Percentiles rank a stretch among this genome's conserved stretches.
Evolutionary conservation across 768 basidiomycete species (phyloP).

Genomic region (Pisolithus tinctorius): DNA sequence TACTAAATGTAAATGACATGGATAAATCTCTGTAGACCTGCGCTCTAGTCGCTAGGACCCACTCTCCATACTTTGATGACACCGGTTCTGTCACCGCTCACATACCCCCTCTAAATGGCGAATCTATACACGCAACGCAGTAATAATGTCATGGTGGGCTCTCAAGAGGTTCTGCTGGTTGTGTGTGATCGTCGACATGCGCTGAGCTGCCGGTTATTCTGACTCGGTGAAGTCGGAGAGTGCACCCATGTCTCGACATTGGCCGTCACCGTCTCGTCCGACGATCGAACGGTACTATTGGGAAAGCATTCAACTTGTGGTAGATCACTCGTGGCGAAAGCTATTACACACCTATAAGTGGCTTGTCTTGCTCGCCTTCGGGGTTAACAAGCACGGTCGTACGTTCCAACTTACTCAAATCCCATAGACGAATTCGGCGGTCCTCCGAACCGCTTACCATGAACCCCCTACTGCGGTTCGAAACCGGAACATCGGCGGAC

Average conservation of each 20-base stretch:
- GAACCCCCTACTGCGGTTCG: slow-evolving; percentile 55
- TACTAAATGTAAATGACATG: not conserved
- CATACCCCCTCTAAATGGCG: slow-evolving; percentile 89
- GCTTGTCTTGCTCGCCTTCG: slow-evolving; percentile 69
- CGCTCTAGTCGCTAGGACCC: slow-evolving; percentile 39
- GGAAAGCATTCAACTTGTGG: not conserved
- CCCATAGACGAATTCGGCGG: slow-evolving; percentile 82
- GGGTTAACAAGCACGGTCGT: slow-evolving; percentile 76
- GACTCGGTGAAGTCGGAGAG: slow-evolving; percentile 35
- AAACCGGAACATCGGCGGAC: slow-evolving; percentile 31
- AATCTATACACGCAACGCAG: slow-evolving; percentile 79
- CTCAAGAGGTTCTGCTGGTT: slow-evolving; percentile 81
- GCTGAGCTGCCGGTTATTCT: slow-evolving; percentile 65
- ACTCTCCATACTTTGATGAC: slow-evolving; percentile 88
- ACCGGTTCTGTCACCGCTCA: slow-evolving; percentile 89
- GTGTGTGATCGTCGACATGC: slow-evolving; percentile 71
- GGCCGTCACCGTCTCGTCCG: slow-evolving; percentile 40
- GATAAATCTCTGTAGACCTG: slow-evolving; percentile 6
- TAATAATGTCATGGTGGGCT: slow-evolving; percentile 87
- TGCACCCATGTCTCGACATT: slow-evolving; percentile 62
- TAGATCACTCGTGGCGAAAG: too few species aligned
- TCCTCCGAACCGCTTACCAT: slow-evolving; percentile 90
- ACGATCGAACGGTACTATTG: slow-evolving; percentile 24
- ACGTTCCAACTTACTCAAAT: slow-evolving; percentile 63
- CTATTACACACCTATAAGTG: slow-evolving; percentile 60